Evolutionary conservation across 2,329 filamentous ascomycete genomes (phyloP), one percentile per base, ranked within the genome.

Genomic region (Apiospora sp.): DNA sequence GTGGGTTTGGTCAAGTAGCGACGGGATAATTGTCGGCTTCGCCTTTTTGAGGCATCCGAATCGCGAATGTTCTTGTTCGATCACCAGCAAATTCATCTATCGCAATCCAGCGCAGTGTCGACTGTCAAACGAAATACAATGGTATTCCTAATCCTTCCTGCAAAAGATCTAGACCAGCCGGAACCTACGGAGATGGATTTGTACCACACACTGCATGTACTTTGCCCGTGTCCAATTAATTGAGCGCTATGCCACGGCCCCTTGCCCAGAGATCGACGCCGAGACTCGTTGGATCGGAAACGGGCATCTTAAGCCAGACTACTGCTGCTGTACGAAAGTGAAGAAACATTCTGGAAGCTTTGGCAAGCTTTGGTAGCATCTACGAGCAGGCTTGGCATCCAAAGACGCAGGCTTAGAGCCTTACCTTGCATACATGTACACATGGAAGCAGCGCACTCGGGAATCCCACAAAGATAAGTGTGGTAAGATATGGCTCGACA

Each of bases 1-100:
- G 49, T 51, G 49, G 49, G 8, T 49, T 49, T 49, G 46, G n/a
- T 49, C 19, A 22, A 49, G 7, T 10, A 51, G 49, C 14, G 22
- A 14, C 27, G 27, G 54, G 58, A 64, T 22, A 34, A 64, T n/a
- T 64, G 30, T 64, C 58, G 58, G 58, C 58, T 64, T 64, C 58
- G 58, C 58, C 58, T 41, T 41, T 64, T 64, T 10, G 34, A 64
- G 58, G 12, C 58, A 64, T 64, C 58, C 58, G 58, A 64, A 64
- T 22, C 37, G 58, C 58, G 58, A 64, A 41, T n/a, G 1, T n/a
- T 41, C 30, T 24, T n/a, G 1, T n/a, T 41, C 30, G 58, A 22
- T 10, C 58, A n/a, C 30, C 19, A 30, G 54, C 54, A 5, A 12
- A 27, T n/a, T 34, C 54, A 34, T 34, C 16, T 2, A 34, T 19